Evolutionary conservation across 1,284 basidiomycete species (phyloP).

Genomic region (Cutaneotrichosporon cyanovorans): DNA sequence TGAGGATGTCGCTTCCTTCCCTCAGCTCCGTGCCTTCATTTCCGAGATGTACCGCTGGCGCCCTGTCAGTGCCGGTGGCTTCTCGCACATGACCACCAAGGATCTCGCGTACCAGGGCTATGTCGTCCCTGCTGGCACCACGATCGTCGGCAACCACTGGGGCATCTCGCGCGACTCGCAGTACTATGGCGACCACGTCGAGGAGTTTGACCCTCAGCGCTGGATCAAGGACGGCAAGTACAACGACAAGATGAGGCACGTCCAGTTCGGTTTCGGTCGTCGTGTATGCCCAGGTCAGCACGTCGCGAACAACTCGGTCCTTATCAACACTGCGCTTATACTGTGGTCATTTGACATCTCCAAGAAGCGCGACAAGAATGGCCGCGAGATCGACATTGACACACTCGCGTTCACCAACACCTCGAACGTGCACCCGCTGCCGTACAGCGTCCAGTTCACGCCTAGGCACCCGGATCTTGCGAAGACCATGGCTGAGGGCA

Average conservation of each 20-base stretch:
- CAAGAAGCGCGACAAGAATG: background rate
- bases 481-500: too few relatives aligned
- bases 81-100: constrained; percentile 9
- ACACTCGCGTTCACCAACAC: constrained; percentile 15
- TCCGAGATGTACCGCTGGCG: constrained; percentile 16
- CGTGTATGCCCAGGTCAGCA: constrained; percentile 39
- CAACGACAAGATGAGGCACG: constrained; percentile 13
- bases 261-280: constrained; percentile 27
- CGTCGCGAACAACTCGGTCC: constrained; percentile 39
- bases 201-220: constrained; percentile 20
- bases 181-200: constrained; percentile 22
- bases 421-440: constrained; percentile 16
- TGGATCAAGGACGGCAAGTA: constrained; percentile 15
- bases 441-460: constrained; percentile 9
- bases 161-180: constrained; percentile 21
- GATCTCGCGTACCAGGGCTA: constrained; percentile 3
- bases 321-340: constrained; percentile 36
- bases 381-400: constrained; percentile 14
- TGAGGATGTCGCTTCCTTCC: background rate
- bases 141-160: constrained; percentile 12
- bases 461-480: background rate
- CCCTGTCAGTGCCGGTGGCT: constrained; percentile 13
- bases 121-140: constrained; percentile 4
- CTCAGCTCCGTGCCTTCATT: constrained; percentile 11
- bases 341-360: constrained; percentile 40